These are phyloP conservation scores for Craterostigma plantagineum DNA, from an alignment of 257 asterid species.

Conservation along the genomic window DNA sequence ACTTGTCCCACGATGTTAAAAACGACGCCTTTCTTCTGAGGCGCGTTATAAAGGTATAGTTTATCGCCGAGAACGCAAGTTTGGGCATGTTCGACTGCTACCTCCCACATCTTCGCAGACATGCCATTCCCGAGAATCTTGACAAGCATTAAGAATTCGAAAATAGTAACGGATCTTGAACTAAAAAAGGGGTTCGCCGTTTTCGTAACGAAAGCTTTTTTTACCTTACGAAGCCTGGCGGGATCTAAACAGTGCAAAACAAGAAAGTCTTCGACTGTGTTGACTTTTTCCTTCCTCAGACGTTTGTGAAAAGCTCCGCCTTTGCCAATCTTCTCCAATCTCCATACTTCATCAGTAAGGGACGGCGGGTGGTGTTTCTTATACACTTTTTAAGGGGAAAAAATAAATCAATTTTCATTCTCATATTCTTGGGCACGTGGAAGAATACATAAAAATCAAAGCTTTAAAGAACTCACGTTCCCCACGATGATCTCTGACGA, in stretches of 20 bases:
- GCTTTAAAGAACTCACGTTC: conserved; percentile 33
- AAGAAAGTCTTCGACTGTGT: conserved; percentile 50
- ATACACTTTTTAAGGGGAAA: conserved; percentile 24
- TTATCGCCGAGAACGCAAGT: conserved; percentile 67
- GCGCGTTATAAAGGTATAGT: conserved; percentile 30
- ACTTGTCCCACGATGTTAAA: conserved; percentile 67
- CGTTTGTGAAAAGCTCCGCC: conserved; percentile 73
- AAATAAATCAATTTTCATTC: conserved; percentile 8
- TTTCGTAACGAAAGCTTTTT: too few relatives aligned
- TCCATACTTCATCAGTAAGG: conserved; percentile 58
- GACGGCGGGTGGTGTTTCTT: conserved; percentile 84
- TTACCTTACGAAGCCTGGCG: conserved; percentile 44
- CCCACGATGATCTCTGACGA: conserved; percentile 70
- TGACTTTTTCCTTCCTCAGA: conserved; percentile 34
- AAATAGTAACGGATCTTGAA: background rate
- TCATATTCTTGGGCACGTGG: background rate
- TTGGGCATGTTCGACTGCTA: conserved; percentile 53
- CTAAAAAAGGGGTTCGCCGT: too few relatives aligned
- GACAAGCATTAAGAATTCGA: conserved; percentile 11
- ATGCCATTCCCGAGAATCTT: conserved; percentile 86
- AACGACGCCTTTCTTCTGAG: conserved; percentile 42
- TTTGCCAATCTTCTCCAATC: conserved; percentile 65
- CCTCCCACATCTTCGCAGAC: conserved; percentile 92
- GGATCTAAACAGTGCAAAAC: conserved; percentile 29
- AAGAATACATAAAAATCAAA: background rate